phyloP scores from a whole-genome alignment of 495 filamentous ascomycete species.

The Immersiella caudata region DNA sequence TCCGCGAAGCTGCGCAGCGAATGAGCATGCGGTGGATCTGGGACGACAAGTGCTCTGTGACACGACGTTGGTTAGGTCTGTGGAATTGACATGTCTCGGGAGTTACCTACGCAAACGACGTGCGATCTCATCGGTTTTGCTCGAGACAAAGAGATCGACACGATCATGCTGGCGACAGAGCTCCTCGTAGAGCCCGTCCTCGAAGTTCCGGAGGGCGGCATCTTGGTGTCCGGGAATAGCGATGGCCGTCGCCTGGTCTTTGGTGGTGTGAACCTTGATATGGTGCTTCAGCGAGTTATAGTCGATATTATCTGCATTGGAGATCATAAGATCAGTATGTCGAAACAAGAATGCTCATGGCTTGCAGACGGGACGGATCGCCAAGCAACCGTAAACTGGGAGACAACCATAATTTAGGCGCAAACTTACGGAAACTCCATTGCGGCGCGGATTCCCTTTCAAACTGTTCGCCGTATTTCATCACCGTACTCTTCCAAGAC shows the following conservation, averaged over 20 bases:
- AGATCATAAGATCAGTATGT: slow-evolving; percentile 10
- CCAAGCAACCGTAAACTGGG: no score
- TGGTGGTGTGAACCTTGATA: slow-evolving; percentile 70
- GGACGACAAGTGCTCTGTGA: slow-evolving; percentile 54
- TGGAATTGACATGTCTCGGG: no score
- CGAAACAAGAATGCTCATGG: not conserved
- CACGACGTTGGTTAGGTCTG: slow-evolving; percentile 18
- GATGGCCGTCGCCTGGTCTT: slow-evolving; percentile 61
- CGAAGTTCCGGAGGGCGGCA: slow-evolving; percentile 57
- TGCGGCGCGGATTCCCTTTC: slow-evolving; percentile 84
- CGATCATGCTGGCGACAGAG: slow-evolving; percentile 67
- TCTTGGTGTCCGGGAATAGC: slow-evolving; percentile 65
- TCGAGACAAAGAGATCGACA: slow-evolving; percentile 68
- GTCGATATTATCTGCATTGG: slow-evolving; percentile 64
- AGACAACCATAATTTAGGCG: not conserved
- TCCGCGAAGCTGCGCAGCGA: slow-evolving; percentile 42
- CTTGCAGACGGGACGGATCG: not conserved
- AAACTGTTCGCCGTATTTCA: slow-evolving; percentile 75
- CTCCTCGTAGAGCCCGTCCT: slow-evolving; percentile 62
- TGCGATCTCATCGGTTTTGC: slow-evolving; percentile 70
- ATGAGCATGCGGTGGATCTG: slow-evolving; percentile 53
- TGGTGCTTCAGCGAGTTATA: slow-evolving; percentile 75
- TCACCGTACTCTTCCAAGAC: slow-evolving; percentile 32
- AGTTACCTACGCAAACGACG: slow-evolving; percentile 58
- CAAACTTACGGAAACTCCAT: slow-evolving; percentile 77